Conservation (phyloP, 331 rosid species). For the Malus hybrid region DNA sequence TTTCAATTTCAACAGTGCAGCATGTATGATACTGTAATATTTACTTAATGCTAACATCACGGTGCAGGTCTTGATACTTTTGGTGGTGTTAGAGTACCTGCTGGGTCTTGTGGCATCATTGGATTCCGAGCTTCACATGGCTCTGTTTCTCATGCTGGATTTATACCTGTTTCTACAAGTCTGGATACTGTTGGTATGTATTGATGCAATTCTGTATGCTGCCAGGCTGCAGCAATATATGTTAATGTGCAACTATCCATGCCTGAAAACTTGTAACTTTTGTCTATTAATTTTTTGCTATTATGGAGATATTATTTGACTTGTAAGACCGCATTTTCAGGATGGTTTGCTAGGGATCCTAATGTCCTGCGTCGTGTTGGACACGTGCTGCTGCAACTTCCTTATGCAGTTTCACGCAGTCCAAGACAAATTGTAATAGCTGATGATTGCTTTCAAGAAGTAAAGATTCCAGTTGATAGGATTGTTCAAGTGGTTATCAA, state of each 20-base stretch:
- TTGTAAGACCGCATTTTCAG: conserved; percentile 32
- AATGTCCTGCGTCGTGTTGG: conserved; percentile 66
- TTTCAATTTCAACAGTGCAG: too few relatives aligned
- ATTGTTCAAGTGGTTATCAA: conserved; percentile 72
- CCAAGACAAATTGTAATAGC: conserved; percentile 78
- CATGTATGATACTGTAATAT: background rate
- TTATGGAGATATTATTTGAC: background rate
- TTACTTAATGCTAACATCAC: background rate
- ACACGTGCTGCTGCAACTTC: conserved; percentile 70
- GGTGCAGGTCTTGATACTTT: conserved; percentile 75
- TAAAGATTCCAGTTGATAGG: conserved; percentile 65
- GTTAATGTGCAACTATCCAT: background rate
- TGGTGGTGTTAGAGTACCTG: conserved; percentile 96
- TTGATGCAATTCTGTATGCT: background rate
- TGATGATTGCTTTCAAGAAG: conserved; percentile 79
- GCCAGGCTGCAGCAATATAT: background rate
- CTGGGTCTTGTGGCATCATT: conserved; percentile 78
- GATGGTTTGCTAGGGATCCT: conserved; percentile 94
- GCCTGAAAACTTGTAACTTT: background rate
- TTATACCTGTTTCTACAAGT: conserved; percentile 63
- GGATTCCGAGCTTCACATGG: conserved; percentile 97
- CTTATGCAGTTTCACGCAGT: conserved; percentile 50
- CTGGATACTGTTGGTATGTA: conserved; percentile 87
- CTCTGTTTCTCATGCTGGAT: conserved; percentile 71
- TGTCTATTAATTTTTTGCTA: background rate